Evolutionary conservation across 495 filamentous ascomycete species (phyloP).

Genomic region (Xylaria flabelliformis): DNA sequence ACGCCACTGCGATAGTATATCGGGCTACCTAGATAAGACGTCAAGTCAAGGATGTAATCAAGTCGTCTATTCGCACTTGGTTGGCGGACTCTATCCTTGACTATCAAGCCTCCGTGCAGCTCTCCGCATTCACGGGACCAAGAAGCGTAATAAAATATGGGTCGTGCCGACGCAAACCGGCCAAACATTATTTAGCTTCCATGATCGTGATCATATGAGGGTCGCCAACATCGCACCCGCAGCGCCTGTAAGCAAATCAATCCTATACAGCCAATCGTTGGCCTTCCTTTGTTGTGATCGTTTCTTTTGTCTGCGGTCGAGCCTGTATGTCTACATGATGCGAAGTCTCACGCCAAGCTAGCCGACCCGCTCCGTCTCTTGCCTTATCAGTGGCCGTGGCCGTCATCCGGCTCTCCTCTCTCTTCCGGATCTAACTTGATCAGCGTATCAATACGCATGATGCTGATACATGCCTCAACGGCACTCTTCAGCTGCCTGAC

Average conservation of each 20-base stretch:
- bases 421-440: conserved; percentile 97
- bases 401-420: conserved; percentile 76
- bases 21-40: background rate
- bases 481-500: conserved; percentile 97
- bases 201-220: conserved; percentile 21
- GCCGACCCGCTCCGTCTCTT: conserved; percentile 28
- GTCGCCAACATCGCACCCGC: conserved; percentile 6
- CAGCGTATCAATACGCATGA: conserved; percentile 99
- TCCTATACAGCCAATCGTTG: conserved; percentile 20
- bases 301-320: conserved; percentile 5
- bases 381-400: conserved; percentile 66
- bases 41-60: background rate
- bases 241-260: conserved; percentile 5
- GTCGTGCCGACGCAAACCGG: conserved; percentile 30
- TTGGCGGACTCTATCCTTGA: conserved; percentile 10
- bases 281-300: conserved; percentile 3
- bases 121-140: conserved; percentile 25
- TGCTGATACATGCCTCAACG: conserved; percentile 97
- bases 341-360: conserved; percentile 31
- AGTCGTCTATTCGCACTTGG: background rate
- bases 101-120: conserved; percentile 12
- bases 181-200: conserved; percentile 5
- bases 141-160: conserved; percentile 16
- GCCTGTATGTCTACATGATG: conserved; percentile 27
- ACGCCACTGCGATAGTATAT: background rate